phyloP scores from a whole-genome alignment of 148 eudicot species.

The Rhododendron mucronatum region DNA sequence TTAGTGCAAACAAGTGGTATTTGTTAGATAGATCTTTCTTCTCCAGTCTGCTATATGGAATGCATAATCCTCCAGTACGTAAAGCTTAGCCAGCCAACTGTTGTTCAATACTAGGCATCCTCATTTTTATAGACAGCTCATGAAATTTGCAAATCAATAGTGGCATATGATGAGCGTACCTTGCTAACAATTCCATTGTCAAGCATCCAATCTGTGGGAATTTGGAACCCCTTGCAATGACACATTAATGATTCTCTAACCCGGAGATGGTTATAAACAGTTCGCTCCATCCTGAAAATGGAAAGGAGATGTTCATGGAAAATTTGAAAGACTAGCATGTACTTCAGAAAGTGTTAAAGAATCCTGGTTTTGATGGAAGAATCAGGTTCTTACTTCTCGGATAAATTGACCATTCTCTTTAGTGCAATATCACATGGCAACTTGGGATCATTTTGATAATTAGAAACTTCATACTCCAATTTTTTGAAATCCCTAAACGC shows the following conservation, averaged over 20 bases:
- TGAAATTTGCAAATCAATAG: background rate
- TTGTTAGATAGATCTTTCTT: background rate
- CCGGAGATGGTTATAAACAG: conserved; percentile 52
- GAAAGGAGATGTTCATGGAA: background rate
- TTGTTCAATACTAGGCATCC: background rate
- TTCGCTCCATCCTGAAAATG: conserved; percentile 71
- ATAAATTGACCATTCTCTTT: conserved; percentile 64
- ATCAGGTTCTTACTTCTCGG: conserved; percentile 54
- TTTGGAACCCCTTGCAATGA: conserved; percentile 61
- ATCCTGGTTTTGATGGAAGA: background rate
- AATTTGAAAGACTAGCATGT: background rate
- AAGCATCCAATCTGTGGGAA: conserved; percentile 85
- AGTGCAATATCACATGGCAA: conserved; percentile 67
- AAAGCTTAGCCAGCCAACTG: background rate
- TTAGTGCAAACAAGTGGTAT: background rate
- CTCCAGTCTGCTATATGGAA: background rate
- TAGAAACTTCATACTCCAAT: conserved; percentile 56
- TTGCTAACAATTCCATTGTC: conserved; percentile 78
- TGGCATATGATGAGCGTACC: conserved; percentile 25
- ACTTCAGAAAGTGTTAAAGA: background rate
- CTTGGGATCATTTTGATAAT: conserved; percentile 49
- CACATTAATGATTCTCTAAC: conserved; percentile 59
- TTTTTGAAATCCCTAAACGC: conserved; percentile 72
- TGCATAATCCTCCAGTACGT: background rate
- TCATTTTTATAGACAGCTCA: background rate